These are phyloP conservation scores for Phellopilus nigrolimitatus DNA, from an alignment of 1,284 basidiomycete species.

Conservation along the genomic window DNA sequence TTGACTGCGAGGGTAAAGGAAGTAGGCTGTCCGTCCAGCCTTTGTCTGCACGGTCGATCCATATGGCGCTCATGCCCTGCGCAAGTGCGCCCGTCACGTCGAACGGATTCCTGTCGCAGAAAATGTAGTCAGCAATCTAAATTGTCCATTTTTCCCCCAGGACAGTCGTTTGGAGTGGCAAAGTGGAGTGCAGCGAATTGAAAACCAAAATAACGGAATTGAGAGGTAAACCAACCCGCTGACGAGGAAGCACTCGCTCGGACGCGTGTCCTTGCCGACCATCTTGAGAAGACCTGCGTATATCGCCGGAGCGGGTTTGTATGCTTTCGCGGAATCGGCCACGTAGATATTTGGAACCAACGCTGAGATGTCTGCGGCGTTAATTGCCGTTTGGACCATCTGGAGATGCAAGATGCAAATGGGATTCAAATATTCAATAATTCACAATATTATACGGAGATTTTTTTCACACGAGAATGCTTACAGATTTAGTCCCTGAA, in stretches of 20 bases:
- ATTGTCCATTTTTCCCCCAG: too few relatives aligned
- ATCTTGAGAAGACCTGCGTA: conserved; percentile 27
- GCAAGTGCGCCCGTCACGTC: conserved; percentile 31
- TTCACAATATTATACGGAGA: too few relatives aligned
- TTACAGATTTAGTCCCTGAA: conserved; percentile 4
- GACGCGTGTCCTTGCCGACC: conserved; percentile 20
- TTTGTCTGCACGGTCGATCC: conserved; percentile 29
- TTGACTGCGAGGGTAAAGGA: too few relatives aligned
- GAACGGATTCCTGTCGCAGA: conserved; percentile 34
- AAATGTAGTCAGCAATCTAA: too few relatives aligned
- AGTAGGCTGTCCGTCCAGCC: conserved; percentile 30
- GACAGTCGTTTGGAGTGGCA: too few relatives aligned
- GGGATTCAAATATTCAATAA: background rate
- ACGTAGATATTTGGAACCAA: conserved; percentile 21
- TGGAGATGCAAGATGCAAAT: conserved; percentile 10
- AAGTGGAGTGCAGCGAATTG: background rate
- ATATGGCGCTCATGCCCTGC: conserved; percentile 29
- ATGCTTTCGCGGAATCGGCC: conserved; percentile 25
- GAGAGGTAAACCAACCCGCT: conserved; percentile 28
- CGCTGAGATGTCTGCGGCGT: conserved; percentile 19
- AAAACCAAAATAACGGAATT: background rate
- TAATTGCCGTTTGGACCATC: conserved; percentile 29
- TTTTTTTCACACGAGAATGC: too few relatives aligned
- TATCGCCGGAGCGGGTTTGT: conserved; percentile 29
- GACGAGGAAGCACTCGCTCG: conserved; percentile 30